A percentile compares a stretch with the other conserved stretches of the same genome.
Evolutionary conservation across 2,329 filamentous ascomycete genomes (phyloP).

Genomic region (Monosporascus sp.): DNA sequence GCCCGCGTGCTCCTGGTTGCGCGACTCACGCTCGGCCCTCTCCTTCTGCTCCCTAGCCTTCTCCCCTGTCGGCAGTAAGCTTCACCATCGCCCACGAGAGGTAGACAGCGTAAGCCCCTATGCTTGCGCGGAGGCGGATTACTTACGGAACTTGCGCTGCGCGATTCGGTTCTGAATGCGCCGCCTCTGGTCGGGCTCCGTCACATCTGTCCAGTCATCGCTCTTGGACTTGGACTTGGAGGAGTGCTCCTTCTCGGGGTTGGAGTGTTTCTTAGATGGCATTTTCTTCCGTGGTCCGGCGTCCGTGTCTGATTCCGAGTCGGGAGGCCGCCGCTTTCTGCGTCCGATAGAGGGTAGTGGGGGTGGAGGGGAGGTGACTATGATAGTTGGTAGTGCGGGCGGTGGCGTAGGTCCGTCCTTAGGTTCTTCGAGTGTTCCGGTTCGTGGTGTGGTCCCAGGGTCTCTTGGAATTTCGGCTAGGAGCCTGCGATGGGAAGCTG

Average conservation of each 20-base stretch:
- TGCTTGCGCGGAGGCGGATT: background rate
- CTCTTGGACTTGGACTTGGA: slow-evolving; percentile 34
- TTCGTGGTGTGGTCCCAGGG: background rate
- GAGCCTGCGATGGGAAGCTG: background rate
- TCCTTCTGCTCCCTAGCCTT: slow-evolving; percentile 66
- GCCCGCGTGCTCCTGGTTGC: slow-evolving; percentile 59
- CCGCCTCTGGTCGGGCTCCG: slow-evolving; percentile 65
- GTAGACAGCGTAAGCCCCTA: slow-evolving; percentile 3
- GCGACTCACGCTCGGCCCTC: slow-evolving; percentile 55
- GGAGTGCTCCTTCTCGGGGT: slow-evolving; percentile 24
- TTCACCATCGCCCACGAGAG: too few relatives aligned
- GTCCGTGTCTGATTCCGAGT: slow-evolving; percentile 6
- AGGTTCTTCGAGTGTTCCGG: background rate
- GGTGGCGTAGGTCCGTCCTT: background rate
- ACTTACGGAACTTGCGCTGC: slow-evolving; percentile 69
- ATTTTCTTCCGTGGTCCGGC: slow-evolving; percentile 7
- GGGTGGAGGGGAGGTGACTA: background rate
- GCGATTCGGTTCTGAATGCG: slow-evolving; percentile 73
- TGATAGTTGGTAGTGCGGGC: background rate
- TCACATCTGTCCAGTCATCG: slow-evolving; percentile 65
- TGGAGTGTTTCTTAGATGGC: slow-evolving; percentile 32
- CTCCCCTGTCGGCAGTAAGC: slow-evolving; percentile 47
- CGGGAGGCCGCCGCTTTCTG: background rate
- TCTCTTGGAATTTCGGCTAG: background rate
- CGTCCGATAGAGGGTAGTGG: background rate